phyloP scores from a whole-genome alignment of 2,329 filamentous ascomycete species.

The Cladosporium velox region DNA sequence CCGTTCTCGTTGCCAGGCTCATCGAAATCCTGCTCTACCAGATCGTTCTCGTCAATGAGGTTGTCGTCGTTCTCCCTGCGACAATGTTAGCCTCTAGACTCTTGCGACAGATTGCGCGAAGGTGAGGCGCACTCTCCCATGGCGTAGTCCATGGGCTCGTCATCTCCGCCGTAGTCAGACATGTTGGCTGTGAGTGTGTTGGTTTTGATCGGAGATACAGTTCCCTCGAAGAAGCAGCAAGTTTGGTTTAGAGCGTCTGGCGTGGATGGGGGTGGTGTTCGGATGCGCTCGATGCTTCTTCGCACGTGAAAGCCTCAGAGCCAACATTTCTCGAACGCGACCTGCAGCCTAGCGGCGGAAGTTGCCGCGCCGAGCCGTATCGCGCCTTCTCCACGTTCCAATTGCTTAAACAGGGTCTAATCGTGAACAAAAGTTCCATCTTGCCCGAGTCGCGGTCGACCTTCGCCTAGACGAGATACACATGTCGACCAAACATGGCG shows the following conservation, averaged over 20 bases:
- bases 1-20: slow-evolving; percentile 22
- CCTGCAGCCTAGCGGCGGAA: slow-evolving; percentile 11
- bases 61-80: slow-evolving; percentile 40
- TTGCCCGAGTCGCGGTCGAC: not conserved
- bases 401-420: slow-evolving; percentile 8
- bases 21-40: slow-evolving; percentile 48
- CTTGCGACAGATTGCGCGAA: not conserved
- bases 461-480: not conserved
- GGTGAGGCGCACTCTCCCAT: slow-evolving; percentile 33
- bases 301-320: slow-evolving; percentile 20
- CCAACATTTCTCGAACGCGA: slow-evolving; percentile 19
- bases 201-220: not conserved
- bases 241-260: not conserved
- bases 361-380: not conserved
- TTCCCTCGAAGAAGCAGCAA: not conserved
- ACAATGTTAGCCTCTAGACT: slow-evolving; percentile 1
- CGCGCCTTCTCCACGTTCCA: slow-evolving; percentile 10
- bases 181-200: slow-evolving; percentile 32
- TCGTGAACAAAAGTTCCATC: slow-evolving; percentile 17
- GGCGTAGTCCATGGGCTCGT: slow-evolving; percentile 40
- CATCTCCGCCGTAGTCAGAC: slow-evolving; percentile 51
- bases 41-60: slow-evolving; percentile 52
- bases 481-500: slow-evolving; percentile 10
- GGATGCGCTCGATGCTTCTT: not conserved
- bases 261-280: not conserved